These are phyloP conservation scores for Waltergamsia citrina DNA, from an alignment of 2,329 filamentous ascomycete genomes.

Conservation along the genomic window DNA sequence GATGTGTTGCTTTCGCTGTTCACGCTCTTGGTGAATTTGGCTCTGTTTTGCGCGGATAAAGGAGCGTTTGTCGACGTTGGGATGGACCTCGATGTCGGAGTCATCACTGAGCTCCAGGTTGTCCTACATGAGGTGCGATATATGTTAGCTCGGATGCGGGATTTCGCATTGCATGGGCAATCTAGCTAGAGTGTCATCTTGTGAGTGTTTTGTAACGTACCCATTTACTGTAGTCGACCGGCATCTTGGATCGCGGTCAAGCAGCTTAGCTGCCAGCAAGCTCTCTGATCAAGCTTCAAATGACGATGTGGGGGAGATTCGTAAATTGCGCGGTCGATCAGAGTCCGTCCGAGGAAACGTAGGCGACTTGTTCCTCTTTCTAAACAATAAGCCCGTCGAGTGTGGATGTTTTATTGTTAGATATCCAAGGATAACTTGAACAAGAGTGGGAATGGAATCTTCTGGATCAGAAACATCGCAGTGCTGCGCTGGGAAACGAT, in stretches of 20 bases:
- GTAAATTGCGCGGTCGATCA: too few relatives aligned
- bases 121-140: conserved; percentile 41
- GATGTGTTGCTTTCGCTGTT: conserved; percentile 80
- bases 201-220: conserved; percentile 24
- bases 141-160: too few relatives aligned
- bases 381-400: too few relatives aligned
- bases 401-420: too few relatives aligned
- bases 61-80: conserved; percentile 95
- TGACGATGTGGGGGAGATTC: too few relatives aligned
- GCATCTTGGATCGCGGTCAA: conserved; percentile 27
- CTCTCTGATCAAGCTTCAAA: background rate
- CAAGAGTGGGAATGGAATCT: too few relatives aligned
- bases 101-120: conserved; percentile 95
- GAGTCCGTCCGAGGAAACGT: too few relatives aligned
- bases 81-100: conserved; percentile 95
- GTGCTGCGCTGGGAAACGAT: too few relatives aligned
- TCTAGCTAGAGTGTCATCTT: background rate
- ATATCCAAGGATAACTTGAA: too few relatives aligned
- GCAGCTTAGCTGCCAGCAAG: background rate
- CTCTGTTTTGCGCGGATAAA: conserved; percentile 98
- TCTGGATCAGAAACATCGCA: too few relatives aligned
- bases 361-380: too few relatives aligned
- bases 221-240: conserved; percentile 60
- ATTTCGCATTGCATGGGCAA: too few relatives aligned
- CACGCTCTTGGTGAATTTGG: conserved; percentile 88